Conservation (phyloP, 768 basidiomycete species). For the Russula griseocarnosa region DNA sequence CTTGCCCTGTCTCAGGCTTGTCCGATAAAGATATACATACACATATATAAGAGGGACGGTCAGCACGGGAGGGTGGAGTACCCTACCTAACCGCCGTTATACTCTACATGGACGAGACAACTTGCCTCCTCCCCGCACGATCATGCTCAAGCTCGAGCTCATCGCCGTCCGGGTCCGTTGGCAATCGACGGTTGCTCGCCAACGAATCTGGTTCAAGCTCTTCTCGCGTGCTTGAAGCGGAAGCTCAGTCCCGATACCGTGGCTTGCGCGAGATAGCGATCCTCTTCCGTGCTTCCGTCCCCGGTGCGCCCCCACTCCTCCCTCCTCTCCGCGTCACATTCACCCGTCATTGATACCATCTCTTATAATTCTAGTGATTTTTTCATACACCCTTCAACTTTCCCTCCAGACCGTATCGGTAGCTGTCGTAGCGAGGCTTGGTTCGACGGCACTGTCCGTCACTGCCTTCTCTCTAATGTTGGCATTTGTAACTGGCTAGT, state of each 20-base stretch:
- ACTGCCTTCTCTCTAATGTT: constrained; percentile 75
- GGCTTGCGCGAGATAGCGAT: constrained; percentile 24
- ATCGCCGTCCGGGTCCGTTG: neutral
- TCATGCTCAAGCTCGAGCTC: neutral
- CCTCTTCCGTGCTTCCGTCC: constrained; percentile 25
- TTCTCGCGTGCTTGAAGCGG: constrained; percentile 22
- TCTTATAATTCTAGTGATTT: constrained; percentile 44
- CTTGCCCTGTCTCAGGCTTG: constrained; percentile 6
- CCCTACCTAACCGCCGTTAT: neutral
- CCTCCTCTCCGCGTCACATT: neutral
- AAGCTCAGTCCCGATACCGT: constrained; percentile 19
- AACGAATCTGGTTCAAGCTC: neutral
- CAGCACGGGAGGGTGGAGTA: neutral
- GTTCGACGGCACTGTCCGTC: constrained; percentile 64
- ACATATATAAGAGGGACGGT: neutral
- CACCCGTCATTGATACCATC: neutral
- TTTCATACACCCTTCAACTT: constrained; percentile 70
- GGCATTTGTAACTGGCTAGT: constrained; percentile 75
- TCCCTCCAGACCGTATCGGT: constrained; percentile 67
- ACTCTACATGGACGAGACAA: constrained; percentile 10
- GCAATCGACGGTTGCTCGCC: neutral
- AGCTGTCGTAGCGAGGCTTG: constrained; percentile 60
- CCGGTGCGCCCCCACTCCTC: constrained; percentile 24
- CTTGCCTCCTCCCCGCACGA: constrained; percentile 3
- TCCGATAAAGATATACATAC: neutral